A percentile compares a stretch with the other conserved stretches of the same genome.
These are phyloP conservation scores for Mycena sanguinolenta DNA, from an alignment of 768 basidiomycete genomes.

Conservation along the genomic window DNA sequence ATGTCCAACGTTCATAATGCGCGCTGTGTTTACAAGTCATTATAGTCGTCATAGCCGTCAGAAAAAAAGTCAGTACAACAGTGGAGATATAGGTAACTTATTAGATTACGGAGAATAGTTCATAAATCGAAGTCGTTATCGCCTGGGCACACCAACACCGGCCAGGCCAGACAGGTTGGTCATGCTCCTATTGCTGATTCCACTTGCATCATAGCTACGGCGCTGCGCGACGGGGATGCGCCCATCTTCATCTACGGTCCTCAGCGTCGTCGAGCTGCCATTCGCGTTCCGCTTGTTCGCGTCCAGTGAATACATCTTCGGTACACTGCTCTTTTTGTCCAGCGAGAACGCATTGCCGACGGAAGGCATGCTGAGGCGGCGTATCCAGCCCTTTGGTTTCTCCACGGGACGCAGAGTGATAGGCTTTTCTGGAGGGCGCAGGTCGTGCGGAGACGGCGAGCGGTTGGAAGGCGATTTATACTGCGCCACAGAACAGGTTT, in stretches of 20 bases:
- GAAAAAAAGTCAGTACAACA: slow-evolving; percentile 12
- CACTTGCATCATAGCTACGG: slow-evolving; percentile 57
- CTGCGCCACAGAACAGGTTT: slow-evolving; percentile 70
- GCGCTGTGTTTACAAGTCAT: too few relatives aligned
- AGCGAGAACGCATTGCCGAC: slow-evolving; percentile 69
- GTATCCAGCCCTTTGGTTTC: slow-evolving; percentile 81
- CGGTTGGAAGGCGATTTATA: slow-evolving; percentile 56
- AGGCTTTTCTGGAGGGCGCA: slow-evolving; percentile 59
- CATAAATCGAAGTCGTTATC: slow-evolving; percentile 40
- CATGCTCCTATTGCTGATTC: slow-evolving; percentile 64
- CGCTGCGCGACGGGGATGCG: slow-evolving; percentile 43
- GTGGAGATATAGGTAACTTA: slow-evolving; percentile 23
- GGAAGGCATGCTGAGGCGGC: slow-evolving; percentile 83
- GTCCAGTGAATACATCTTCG: slow-evolving; percentile 58
- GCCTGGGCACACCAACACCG: slow-evolving; percentile 52
- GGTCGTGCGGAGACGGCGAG: slow-evolving; percentile 46
- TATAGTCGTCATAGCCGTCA: too few relatives aligned
- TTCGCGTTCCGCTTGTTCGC: slow-evolving; percentile 58
- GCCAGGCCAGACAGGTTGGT: slow-evolving; percentile 61
- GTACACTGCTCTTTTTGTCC: slow-evolving; percentile 61
- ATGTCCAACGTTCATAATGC: too few relatives aligned
- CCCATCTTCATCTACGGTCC: slow-evolving; percentile 63
- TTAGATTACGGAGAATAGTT: slow-evolving; percentile 12
- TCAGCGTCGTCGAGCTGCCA: slow-evolving; percentile 57
- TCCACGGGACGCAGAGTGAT: slow-evolving; percentile 58